Conservation (phyloP, 805 yeast species). For the Kazachstania psychrophila region DNA sequence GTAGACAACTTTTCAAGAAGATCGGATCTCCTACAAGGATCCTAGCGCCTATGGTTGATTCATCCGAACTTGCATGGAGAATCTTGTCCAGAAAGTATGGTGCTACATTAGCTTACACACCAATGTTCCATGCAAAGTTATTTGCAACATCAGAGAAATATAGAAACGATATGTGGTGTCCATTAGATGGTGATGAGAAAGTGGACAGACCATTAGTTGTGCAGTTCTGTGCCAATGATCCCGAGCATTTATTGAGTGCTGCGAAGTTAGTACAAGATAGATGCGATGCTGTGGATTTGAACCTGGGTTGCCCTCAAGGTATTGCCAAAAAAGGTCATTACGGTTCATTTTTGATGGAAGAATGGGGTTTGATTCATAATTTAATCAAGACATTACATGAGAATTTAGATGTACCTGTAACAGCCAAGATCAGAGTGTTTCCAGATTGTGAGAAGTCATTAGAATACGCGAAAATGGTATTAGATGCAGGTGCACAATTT, state of each 20-base stretch:
- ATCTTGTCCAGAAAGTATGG: conserved; percentile 78
- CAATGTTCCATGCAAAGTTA: conserved; percentile 90
- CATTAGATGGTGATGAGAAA: conserved; percentile 59
- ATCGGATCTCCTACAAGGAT: conserved; percentile 73
- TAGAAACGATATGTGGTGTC: conserved; percentile 62
- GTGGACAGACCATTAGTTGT: conserved; percentile 81
- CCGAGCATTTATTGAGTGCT: conserved; percentile 71
- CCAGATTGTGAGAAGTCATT: conserved; percentile 77
- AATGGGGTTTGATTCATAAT: conserved; percentile 74
- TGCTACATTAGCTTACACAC: conserved; percentile 89
- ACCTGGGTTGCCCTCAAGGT: conserved; percentile 97
- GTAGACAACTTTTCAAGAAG: conserved; percentile 59
- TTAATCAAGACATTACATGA: conserved; percentile 67
- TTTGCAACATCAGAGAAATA: conserved; percentile 82
- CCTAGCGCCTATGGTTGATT: conserved; percentile 99
- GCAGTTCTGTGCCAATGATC: conserved; percentile 95
- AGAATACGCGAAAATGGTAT: conserved; percentile 79
- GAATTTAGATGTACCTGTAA: conserved; percentile 75
- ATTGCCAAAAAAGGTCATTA: conserved; percentile 91
- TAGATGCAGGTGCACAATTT: conserved; percentile 91
- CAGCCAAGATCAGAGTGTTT: conserved; percentile 89
- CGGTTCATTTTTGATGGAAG: conserved; percentile 95
- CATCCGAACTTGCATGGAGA: conserved; percentile 93
- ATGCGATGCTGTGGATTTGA: conserved; percentile 94
- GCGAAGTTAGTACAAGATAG: conserved; percentile 70